Percentiles rank a stretch among this genome's conserved stretches.
phyloP scores from a whole-genome alignment of 2,329 filamentous ascomycete genomes.

The Aspergillus versicolor region DNA sequence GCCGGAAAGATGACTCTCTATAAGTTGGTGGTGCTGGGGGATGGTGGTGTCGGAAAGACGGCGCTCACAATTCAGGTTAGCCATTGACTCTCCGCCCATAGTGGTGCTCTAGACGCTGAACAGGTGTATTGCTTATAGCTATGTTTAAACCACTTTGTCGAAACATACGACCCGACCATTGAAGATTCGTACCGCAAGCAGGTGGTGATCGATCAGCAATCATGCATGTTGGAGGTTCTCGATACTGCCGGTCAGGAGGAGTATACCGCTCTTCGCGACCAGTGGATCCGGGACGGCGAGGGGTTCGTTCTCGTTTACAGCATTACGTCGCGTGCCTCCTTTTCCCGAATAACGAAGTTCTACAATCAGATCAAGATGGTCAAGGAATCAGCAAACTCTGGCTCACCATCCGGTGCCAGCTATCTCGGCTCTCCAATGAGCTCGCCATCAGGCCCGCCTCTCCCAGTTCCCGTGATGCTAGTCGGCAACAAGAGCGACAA shows the following conservation, averaged over 20 bases:
- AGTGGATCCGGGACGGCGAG: slow-evolving; percentile 98
- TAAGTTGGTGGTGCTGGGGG: slow-evolving; percentile 91
- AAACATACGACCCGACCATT: slow-evolving; percentile 74
- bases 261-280: slow-evolving; percentile 92
- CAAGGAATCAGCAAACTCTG: slow-evolving; percentile 73
- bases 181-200: slow-evolving; percentile 69
- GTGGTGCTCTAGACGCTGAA: slow-evolving; percentile 4
- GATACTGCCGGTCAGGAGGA: slow-evolving; percentile 98
- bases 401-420: slow-evolving; percentile 52
- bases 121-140: slow-evolving; percentile 54
- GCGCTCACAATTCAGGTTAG: slow-evolving; percentile 79
- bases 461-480: slow-evolving; percentile 88
- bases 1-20: slow-evolving; percentile 93
- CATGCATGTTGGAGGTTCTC: slow-evolving; percentile 95
- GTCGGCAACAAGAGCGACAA: slow-evolving; percentile 98
- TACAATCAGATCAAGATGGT: slow-evolving; percentile 96
- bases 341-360: slow-evolving; percentile 90
- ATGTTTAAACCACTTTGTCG: slow-evolving; percentile 96
- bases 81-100: slow-evolving; percentile 6
- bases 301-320: slow-evolving; percentile 98
- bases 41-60: slow-evolving; percentile 92
- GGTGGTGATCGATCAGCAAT: slow-evolving; percentile 84
- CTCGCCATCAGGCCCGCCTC: slow-evolving; percentile 52
- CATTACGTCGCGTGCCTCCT: slow-evolving; percentile 95
- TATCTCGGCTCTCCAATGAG: slow-evolving; percentile 51